phyloP scores from a whole-genome alignment of 352 stramenopile species.

The Pythium rishiriense region DNA sequence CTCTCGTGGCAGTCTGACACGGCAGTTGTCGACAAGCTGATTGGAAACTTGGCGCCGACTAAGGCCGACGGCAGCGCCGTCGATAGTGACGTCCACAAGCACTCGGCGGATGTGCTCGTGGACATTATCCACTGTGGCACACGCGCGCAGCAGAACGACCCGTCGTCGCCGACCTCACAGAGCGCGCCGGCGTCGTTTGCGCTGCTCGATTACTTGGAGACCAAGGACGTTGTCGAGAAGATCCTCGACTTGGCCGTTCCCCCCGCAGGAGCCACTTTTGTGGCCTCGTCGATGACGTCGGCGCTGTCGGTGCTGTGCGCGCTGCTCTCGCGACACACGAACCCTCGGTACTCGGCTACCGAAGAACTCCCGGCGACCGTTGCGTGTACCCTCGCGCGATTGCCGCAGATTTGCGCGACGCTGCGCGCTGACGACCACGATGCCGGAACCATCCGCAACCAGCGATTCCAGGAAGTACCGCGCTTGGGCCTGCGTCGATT shows the following conservation, averaged over 20 bases:
- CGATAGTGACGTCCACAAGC: constrained; percentile 83
- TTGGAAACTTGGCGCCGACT: constrained; percentile 48
- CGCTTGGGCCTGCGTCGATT: constrained; percentile 73
- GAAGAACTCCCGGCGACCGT: constrained; percentile 67
- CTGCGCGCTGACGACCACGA: constrained; percentile 62
- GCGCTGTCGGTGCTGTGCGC: constrained; percentile 77
- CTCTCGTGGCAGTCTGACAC: constrained; percentile 77
- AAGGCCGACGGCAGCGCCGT: constrained; percentile 33
- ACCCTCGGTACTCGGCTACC: constrained; percentile 67
- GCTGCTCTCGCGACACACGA: constrained; percentile 74
- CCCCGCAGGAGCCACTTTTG: constrained; percentile 26
- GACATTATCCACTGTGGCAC: constrained; percentile 87
- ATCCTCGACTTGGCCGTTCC: constrained; percentile 65
- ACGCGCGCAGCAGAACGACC: constrained; percentile 70
- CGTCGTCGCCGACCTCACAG: constrained; percentile 55
- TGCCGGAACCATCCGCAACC: constrained; percentile 69
- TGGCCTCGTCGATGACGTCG: constrained; percentile 76
- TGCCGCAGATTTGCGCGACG: constrained; percentile 70
- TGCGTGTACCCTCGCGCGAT: constrained; percentile 45
- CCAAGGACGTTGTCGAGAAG: constrained; percentile 68
- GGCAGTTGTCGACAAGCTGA: constrained; percentile 64
- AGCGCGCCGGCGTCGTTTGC: constrained; percentile 62
- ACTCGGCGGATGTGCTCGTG: constrained; percentile 77
- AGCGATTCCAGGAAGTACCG: constrained; percentile 70
- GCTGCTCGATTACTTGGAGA: constrained; percentile 79